These are phyloP conservation scores for Zea luxurians DNA, from an alignment of 176 grass and related monocot genomes.

Conservation along the genomic window DNA sequence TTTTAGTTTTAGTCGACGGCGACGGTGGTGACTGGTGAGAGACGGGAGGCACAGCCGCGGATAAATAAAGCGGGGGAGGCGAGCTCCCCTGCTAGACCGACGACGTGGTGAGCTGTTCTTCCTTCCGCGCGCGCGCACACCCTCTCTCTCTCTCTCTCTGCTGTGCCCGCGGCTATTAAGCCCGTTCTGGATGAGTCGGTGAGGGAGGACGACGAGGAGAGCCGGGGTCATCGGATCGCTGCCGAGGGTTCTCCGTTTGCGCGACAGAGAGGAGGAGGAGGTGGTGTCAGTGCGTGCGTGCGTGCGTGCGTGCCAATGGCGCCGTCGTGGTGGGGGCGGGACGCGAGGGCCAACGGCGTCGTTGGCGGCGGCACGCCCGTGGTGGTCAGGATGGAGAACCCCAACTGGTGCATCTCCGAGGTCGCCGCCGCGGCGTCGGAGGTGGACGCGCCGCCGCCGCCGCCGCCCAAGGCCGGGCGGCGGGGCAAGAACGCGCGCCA, in stretches of 20 bases:
- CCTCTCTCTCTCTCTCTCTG: not conserved
- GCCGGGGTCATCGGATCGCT: not conserved
- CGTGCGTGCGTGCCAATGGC: constrained; percentile 35
- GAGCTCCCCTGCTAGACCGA: constrained; percentile 35
- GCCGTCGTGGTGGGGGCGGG: constrained; percentile 52
- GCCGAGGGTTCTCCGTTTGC: not conserved
- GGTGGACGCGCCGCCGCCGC: constrained; percentile 22
- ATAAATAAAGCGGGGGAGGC: constrained; percentile 44
- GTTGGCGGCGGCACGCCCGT: constrained; percentile 50
- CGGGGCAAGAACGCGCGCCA: constrained; percentile 76
- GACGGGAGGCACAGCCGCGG: not conserved
- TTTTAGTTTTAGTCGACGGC: constrained; percentile 31
- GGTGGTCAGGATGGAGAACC: constrained; percentile 85
- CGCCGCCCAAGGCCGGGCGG: constrained; percentile 39
- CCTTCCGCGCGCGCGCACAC: not conserved
- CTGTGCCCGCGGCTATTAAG: constrained; percentile 29
- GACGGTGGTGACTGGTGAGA: constrained; percentile 21
- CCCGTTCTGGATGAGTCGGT: constrained; percentile 32
- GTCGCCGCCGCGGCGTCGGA: constrained; percentile 25
- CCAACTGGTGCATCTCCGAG: constrained; percentile 79
- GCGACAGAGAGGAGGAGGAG: not conserved
- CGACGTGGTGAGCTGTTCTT: constrained; percentile 69
- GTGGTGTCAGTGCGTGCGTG: not conserved
- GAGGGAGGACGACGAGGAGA: not conserved
- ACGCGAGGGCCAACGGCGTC: constrained; percentile 9